Evolutionary conservation across 768 basidiomycete genomes (phyloP), one percentile per base, ranked within the genome.

Genomic region (Amanita phalloides): DNA sequence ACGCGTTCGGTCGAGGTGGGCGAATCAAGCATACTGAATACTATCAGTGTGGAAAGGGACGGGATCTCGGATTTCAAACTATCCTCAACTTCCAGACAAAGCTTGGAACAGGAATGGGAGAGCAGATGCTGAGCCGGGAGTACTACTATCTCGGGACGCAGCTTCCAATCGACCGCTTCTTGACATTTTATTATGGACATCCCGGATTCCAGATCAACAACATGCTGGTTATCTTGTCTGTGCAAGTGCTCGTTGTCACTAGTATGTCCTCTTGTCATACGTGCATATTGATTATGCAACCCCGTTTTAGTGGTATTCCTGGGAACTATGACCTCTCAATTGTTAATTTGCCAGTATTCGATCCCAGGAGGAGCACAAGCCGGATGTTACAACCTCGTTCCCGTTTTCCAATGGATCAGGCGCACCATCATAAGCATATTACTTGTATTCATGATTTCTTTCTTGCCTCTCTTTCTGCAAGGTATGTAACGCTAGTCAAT

Each of bases 161-260:
- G 64, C 79, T 99, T 49, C 94, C 96, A 35, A 85, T 98, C 64
- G 96, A 99, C 66, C 84, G 96, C 42, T 99, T 99, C 83, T 72
- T 99, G 68, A 99, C 96, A 46, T 99, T 98, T 78, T 98, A 99
- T 74, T 99, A 99, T 59, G 94, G 92, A 44, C 96, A 98, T 66
- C 96, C 96, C 42, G 96, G 91, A 49, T 99, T 99, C 85, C 96
- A 98, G 64, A 95, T 99, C 73, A 97, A 99, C 77, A 99, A 98
- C 67, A 98, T 98, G 81, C 74, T 98, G 64, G 88, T 99, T 68
- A 99, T 99, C 63, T 69, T 96, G 57, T 95, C 96, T 36, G 90
- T 98, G 25, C 95, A 97, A 66, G 71, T 94, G 54, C 98, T 99
- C 78, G 78, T 98, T 61, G 74, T 95, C 49, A 90, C 92, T 4